Evolutionary conservation across 1,284 basidiomycete genomes (phyloP), one percentile per base, ranked within the genome.

Genomic region (Leccinum solheimii): DNA sequence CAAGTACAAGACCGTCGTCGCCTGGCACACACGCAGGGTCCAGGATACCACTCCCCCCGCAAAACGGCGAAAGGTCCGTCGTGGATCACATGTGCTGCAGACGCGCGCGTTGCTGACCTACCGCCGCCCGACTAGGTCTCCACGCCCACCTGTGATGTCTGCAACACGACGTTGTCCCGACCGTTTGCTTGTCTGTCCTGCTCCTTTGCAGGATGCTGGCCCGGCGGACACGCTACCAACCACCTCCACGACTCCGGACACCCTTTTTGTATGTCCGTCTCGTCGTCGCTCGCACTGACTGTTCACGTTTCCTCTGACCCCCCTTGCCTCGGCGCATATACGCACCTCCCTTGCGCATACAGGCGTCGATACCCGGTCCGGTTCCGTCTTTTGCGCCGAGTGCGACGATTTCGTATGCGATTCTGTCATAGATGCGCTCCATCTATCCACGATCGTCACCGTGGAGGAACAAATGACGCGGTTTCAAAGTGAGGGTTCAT

Each of bases 111-210:
- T 50, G 3, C 43, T 63, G 40, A 56, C 50, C 1, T 43, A 16
- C 34, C 30, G 2, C 23, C 3, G 3, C 38, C 13, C 48, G 23
- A 34, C 0, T 49, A 80, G 80, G 66, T 79, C 21, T 65, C 79
- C 0, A 68, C 78, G 26, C 91, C 92, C 9, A 75, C 80, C 7
- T 95, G 93, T 71, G 81, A 82, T 10, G 81, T 79, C 8, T 95
- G 93, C 70, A 72, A 78, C 5, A 61, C 81, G 0, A 70, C 85
- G 0, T 78, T 93, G 21, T 77, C 85, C 3, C 80, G 91, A n/a
- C 91, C 92, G 1, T 89, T 90, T 72, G 86, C 86, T 8, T 95
- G 93, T 68, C 77, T 95, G 10, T 84, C 89, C n/a, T 95, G 93
- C 70, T 70, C 84, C 5, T 91, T 82, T 69, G 80, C 85, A 27